phyloP scores from a whole-genome alignment of 495 filamentous ascomycete genomes.

The Cercophora samala region DNA sequence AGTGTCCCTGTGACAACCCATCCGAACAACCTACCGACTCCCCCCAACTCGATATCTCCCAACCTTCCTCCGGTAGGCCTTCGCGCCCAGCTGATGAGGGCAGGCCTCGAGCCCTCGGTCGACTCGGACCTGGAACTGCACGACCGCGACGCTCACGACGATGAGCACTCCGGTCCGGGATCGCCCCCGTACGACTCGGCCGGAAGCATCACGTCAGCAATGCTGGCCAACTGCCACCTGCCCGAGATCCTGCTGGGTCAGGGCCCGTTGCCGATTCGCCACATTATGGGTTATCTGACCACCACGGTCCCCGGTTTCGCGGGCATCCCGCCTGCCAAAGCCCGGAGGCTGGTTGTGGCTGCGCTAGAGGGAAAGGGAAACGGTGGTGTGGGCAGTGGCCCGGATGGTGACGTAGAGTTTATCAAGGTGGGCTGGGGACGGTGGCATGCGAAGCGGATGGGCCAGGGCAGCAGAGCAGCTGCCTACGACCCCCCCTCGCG shows the following conservation, averaged over 20 bases:
- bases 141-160: constrained; percentile 65
- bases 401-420: constrained; percentile 78
- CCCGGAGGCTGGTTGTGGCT: constrained; percentile 79
- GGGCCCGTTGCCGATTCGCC: constrained; percentile 88
- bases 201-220: constrained; percentile 76
- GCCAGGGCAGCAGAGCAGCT: constrained; percentile 43
- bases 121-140: constrained; percentile 87
- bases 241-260: constrained; percentile 85
- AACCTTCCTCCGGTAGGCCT: constrained; percentile 78
- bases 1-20: constrained; percentile 55
- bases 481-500: constrained; percentile 47
- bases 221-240: constrained; percentile 89
- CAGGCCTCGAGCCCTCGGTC: constrained; percentile 58
- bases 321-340: constrained; percentile 85
- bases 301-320: constrained; percentile 92
- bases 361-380: constrained; percentile 74
- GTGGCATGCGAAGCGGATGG: constrained; percentile 81
- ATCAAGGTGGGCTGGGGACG: constrained; percentile 97
- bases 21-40: constrained; percentile 78
- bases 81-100: constrained; percentile 57
- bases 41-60: constrained; percentile 94
- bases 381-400: constrained; percentile 59
- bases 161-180: constrained; percentile 48
- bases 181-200: constrained; percentile 63
- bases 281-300: constrained; percentile 90